phyloP scores from a whole-genome alignment of 805 yeast genomes.

The Millerozyma acaciae region DNA sequence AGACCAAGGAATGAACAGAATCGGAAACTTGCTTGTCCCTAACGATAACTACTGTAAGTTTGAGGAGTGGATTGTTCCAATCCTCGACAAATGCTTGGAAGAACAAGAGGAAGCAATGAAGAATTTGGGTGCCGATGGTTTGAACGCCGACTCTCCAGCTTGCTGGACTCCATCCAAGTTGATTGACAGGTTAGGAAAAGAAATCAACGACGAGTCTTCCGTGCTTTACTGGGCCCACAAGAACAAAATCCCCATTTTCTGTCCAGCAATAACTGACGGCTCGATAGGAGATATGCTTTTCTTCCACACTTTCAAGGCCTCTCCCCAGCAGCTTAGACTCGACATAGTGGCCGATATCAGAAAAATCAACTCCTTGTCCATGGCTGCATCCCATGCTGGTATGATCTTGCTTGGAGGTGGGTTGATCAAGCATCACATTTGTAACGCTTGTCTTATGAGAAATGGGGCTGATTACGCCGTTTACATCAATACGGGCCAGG shows the following conservation, averaged over 20 bases:
- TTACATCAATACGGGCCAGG: slow-evolving; percentile 96
- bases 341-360: slow-evolving; percentile 96
- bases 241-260: slow-evolving; percentile 91
- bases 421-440: slow-evolving; percentile 91
- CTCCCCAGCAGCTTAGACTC: slow-evolving; percentile 82
- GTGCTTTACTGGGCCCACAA: slow-evolving; percentile 98
- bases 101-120: slow-evolving; percentile 76
- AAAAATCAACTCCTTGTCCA: slow-evolving; percentile 84
- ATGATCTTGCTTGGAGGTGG: slow-evolving; percentile 98
- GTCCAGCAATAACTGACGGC: slow-evolving; percentile 98
- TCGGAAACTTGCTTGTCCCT: slow-evolving; percentile 95
- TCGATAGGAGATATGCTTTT: slow-evolving; percentile 98
- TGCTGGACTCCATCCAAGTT: slow-evolving; percentile 93
- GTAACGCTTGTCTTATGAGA: slow-evolving; percentile 98
- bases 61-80: slow-evolving; percentile 98
- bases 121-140: slow-evolving; percentile 44
- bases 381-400: slow-evolving; percentile 93
- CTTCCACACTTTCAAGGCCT: slow-evolving; percentile 94
- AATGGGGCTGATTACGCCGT: slow-evolving; percentile 99
- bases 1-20: slow-evolving; percentile 95
- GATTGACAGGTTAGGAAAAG: slow-evolving; percentile 91
- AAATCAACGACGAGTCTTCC: slow-evolving; percentile 88
- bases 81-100: slow-evolving; percentile 77
- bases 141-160: slow-evolving; percentile 61
- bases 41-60: slow-evolving; percentile 96